These are phyloP conservation scores for Alternaria triticimaculans DNA, from an alignment of 2,329 filamentous ascomycete genomes.

Conservation along the genomic window DNA sequence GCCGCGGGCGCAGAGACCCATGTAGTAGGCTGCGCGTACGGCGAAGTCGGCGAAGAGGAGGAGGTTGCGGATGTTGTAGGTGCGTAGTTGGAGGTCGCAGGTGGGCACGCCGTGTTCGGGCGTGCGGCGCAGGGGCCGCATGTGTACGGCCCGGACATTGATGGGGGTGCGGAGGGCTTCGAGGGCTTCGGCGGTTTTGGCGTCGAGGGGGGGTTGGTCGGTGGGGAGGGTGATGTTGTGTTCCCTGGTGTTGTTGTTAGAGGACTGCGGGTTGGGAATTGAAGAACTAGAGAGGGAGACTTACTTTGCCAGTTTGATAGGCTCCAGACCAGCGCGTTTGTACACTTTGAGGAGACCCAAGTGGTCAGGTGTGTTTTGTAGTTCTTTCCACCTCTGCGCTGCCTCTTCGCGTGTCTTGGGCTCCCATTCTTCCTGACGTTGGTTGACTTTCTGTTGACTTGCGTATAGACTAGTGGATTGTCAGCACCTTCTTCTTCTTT, in stretches of 20 bases:
- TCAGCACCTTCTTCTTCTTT: conserved; percentile 18
- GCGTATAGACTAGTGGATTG: conserved; percentile 27
- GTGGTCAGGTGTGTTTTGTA: conserved; percentile 42
- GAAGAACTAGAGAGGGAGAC: not conserved
- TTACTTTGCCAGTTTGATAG: conserved; percentile 46
- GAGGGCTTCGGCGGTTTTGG: conserved; percentile 39
- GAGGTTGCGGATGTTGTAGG: conserved; percentile 86
- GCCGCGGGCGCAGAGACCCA: conserved; percentile 83
- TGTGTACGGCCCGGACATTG: conserved; percentile 83
- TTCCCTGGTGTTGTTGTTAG: conserved; percentile 21
- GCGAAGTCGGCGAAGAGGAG: conserved; percentile 96
- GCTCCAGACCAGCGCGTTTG: conserved; percentile 42
- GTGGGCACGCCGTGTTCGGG: conserved; percentile 79
- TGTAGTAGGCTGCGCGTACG: conserved; percentile 91
- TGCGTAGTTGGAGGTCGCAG: conserved; percentile 91
- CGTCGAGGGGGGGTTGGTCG: conserved; percentile 37
- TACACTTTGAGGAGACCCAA: conserved; percentile 38
- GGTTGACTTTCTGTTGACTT: conserved; percentile 31
- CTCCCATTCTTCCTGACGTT: conserved; percentile 27
- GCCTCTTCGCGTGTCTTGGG: conserved; percentile 42
- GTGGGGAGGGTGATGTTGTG: conserved; percentile 41
- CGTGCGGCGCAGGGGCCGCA: conserved; percentile 79
- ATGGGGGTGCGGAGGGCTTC: conserved; percentile 61
- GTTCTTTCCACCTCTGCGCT: conserved; percentile 35
- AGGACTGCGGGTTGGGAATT: not conserved